phyloP scores from a whole-genome alignment of 306 rosid genomes.

The Erythrophleum fordii region DNA sequence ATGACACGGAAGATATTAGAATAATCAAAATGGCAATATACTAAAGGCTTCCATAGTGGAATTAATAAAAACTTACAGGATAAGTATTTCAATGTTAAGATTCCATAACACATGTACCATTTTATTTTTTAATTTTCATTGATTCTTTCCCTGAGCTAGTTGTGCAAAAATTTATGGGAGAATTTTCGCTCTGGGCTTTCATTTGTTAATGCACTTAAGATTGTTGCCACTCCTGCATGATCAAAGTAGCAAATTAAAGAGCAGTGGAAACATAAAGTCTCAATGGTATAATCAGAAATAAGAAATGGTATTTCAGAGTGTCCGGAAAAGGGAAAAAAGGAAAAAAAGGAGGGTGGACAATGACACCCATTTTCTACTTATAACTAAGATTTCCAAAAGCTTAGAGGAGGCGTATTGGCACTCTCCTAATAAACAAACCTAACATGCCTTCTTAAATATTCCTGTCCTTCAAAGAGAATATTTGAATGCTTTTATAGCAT shows the following conservation, averaged over 20 bases:
- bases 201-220: not conserved
- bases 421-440: constrained; percentile 42
- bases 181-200: not conserved
- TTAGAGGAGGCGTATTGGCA: constrained; percentile 40
- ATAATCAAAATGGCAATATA: no score
- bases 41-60: no score
- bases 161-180: no score
- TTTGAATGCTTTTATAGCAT: constrained; percentile 16
- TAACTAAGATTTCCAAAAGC: constrained; percentile 36
- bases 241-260: not conserved
- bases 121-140: no score
- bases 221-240: not conserved
- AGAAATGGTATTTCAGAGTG: constrained; percentile 1
- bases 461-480: constrained; percentile 29
- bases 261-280: not conserved
- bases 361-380: constrained; percentile 40
- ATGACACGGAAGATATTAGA: no score
- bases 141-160: no score
- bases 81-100: no score
- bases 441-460: constrained; percentile 35
- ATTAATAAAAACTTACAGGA: no score
- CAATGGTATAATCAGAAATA: constrained; percentile 3
- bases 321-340: no score
- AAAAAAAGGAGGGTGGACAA: constrained; percentile 33
- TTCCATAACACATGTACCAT: no score